These are phyloP conservation scores for Zygotorulaspora mrakii DNA, from an alignment of 1,139 yeast species.

Conservation along the genomic window DNA sequence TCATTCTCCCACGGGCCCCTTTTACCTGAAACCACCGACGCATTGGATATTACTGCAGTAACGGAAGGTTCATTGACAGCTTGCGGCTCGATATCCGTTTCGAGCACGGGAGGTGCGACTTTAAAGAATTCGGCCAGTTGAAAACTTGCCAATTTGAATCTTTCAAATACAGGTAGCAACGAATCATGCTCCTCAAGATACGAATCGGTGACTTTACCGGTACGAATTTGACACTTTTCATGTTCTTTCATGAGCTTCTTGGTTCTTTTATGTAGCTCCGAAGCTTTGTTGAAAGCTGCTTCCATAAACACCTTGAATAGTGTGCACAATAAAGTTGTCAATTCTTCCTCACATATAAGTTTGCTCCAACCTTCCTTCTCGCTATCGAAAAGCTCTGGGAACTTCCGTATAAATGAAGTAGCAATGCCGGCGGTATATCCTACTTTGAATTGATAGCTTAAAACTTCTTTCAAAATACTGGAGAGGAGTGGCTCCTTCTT, in stretches of 20 bases:
- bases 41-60: constrained; percentile 28
- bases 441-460: constrained; percentile 47
- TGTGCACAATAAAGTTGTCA: constrained; percentile 33
- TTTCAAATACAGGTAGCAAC: constrained; percentile 42
- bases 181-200: constrained; percentile 44
- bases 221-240: constrained; percentile 56
- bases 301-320: constrained; percentile 49
- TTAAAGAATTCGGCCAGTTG: constrained; percentile 45
- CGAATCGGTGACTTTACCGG: constrained; percentile 62
- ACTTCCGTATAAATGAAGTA: constrained; percentile 51
- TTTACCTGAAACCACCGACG: constrained; percentile 21
- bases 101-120: constrained; percentile 34
- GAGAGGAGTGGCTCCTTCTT: constrained; percentile 44
- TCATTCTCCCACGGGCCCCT: constrained; percentile 67
- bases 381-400: constrained; percentile 35
- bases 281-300: constrained; percentile 43
- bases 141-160: constrained; percentile 45
- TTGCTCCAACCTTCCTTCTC: constrained; percentile 27
- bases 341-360: constrained; percentile 24
- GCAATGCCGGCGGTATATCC: constrained; percentile 51
- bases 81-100: constrained; percentile 28
- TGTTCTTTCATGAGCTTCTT: constrained; percentile 42
- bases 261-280: constrained; percentile 39
- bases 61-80: constrained; percentile 17
- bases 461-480: constrained; percentile 51